Evolutionary conservation across 176 grass and related monocot species (phyloP), one percentile per base, ranked within the genome.

Genomic region (Hyparrhenia diplandra): DNA sequence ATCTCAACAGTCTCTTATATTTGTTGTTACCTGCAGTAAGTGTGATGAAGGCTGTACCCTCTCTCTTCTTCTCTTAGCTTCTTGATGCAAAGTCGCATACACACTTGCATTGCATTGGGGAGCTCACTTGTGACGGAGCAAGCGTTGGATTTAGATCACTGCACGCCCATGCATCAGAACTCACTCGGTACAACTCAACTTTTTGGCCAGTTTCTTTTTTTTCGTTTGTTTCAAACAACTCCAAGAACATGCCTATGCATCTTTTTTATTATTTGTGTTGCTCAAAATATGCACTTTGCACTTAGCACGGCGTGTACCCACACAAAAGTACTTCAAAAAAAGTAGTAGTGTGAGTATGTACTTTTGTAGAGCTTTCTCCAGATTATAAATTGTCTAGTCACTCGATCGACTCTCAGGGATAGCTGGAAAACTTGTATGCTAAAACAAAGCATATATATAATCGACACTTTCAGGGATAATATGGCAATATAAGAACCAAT

Each of bases 21-120:
- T 11, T 59, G n/a, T 1, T 25, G 57, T 59, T 59, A 59, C 4
- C 10, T 13, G 35, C 1, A n/a, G n/a, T n/a, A 20, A 62, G 40
- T 71, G 13, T 73, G 43, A 61, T 41, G 18, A 67, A 86, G 84
- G 84, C 76, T 86, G 84, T 86, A 86, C 84, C 84, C 84, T 80
- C 84, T 86, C 84, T 86, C 84, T 86, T 80, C 84, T 86, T 86
- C 84, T 80, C 84, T 80, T 86, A 74, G 76, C 59, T 73, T 58
- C 69, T 86, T 74, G 84, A 74, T 86, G 84, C 68, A 30, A 63
- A 71, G 6, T 37, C 25, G 42, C 30, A 40, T 36, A 64, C 65
- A 39, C 32, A 34, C 77, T n/a, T n/a, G n/a, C n/a, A n/a, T 21
- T n/a, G 8, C 39, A 40, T 40, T 9, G 23, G 7, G n/a, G 1